phyloP scores from a whole-genome alignment of 176 grass and related monocot genomes.

The Miscanthus lutarioriparius region DNA sequence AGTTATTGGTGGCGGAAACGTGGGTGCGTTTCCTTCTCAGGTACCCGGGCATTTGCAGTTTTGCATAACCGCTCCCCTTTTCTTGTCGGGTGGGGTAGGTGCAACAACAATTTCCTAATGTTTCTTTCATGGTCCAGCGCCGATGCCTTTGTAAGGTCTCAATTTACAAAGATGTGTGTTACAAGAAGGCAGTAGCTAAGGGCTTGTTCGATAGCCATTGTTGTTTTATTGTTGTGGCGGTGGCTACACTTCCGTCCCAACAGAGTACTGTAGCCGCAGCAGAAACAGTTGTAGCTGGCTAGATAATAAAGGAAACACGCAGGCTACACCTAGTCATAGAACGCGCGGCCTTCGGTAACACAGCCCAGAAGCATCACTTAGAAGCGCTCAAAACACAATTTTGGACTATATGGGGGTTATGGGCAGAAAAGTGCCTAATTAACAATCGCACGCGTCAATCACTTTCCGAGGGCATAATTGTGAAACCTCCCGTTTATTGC shows the following conservation, averaged over 20 bases:
- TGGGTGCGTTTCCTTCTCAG: constrained; percentile 5
- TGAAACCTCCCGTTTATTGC: background rate
- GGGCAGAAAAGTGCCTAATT: background rate
- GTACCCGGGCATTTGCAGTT: background rate
- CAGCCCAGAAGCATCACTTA: background rate
- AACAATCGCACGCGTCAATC: background rate
- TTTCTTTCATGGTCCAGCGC: background rate
- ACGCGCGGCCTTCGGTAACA: background rate
- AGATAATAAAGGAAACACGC: no score
- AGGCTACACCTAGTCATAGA: background rate
- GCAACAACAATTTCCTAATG: background rate
- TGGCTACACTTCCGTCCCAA: no score
- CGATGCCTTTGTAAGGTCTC: background rate
- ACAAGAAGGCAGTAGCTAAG: background rate
- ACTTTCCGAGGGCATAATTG: background rate
- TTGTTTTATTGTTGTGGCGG: no score
- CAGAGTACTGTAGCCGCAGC: no score
- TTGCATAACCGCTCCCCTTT: background rate
- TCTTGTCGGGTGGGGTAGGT: background rate
- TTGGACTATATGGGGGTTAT: background rate
- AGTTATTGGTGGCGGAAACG: constrained; percentile 40
- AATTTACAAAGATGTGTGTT: background rate
- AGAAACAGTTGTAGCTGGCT: no score
- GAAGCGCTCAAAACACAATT: background rate
- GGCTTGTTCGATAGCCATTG: no score